These are phyloP conservation scores for Monosporascus cannonballus DNA, from an alignment of 2,329 filamentous ascomycete species.

Conservation along the genomic window DNA sequence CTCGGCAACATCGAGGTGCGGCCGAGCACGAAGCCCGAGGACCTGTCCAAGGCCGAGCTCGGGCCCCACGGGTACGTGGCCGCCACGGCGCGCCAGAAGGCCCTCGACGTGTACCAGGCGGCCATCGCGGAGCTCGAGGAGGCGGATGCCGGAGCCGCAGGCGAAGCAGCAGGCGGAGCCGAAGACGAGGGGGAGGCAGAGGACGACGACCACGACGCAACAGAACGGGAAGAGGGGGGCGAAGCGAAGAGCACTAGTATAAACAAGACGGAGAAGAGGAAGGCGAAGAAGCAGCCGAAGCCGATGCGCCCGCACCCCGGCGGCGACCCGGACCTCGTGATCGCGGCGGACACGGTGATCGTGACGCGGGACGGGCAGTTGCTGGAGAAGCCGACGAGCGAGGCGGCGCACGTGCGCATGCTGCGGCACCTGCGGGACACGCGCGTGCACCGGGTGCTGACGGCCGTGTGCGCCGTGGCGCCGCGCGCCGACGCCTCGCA, in stretches of 20 bases:
- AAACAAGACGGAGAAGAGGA: background rate
- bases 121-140: constrained; percentile 32
- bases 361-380: constrained; percentile 70
- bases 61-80: constrained; percentile 88
- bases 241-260: constrained; percentile 20
- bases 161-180: constrained; percentile 11
- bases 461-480: constrained; percentile 75
- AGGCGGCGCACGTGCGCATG: constrained; percentile 79
- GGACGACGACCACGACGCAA: constrained; percentile 17
- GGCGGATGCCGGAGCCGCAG: constrained; percentile 10
- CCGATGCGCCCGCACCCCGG: background rate
- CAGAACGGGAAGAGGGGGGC: constrained; percentile 10
- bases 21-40: constrained; percentile 77
- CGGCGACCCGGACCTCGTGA: constrained; percentile 72
- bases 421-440: constrained; percentile 75
- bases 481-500: constrained; percentile 73
- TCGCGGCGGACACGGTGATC: constrained; percentile 88
- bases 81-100: constrained; percentile 79
- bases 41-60: constrained; percentile 69
- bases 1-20: constrained; percentile 76
- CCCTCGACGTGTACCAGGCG: constrained; percentile 60
- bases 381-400: constrained; percentile 82
- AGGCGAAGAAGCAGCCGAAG: background rate
- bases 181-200: constrained; percentile 24
- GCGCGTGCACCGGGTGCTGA: constrained; percentile 74